Base-by-base conservation (phyloP, 441 rosid species). In the Arabidopsis hybrid region DNA sequence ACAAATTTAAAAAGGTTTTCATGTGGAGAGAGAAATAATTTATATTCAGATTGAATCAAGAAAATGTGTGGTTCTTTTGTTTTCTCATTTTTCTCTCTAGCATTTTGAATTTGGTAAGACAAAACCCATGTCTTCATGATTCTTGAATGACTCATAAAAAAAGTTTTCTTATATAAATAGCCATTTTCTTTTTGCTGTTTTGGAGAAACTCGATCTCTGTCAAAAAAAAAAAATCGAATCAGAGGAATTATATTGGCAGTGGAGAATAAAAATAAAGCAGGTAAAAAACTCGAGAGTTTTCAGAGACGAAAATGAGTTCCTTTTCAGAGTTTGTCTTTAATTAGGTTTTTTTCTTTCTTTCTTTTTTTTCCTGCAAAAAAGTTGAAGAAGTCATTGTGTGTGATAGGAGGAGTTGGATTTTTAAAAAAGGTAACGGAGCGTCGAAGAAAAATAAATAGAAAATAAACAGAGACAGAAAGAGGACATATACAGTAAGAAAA, bases 341-440 rank as follows among this genome's bases (percentile, higher is more conserved):
- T 29, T 62, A 62, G 47, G 0, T 45, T 61, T 43, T 16, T 62
- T 60, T 35, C 0, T 8, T n/a, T 57, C 26, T 29, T 29, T 29
- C 9, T 5, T 49, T 35, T 61, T 53, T 43, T n/a, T 34, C 39
- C 1, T 46, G 42, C 26, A 6, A 43, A 51, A 78, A 78, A 73
- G 74, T 64, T 80, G 45, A 59, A 60, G 47, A 42, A 40, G 66
- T 62, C 26, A 43, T 62, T 62, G 52, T 60, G 12, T 36, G 47
- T 43, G 26, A 12, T 13, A 61, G 18, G 38, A 40, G 17, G 50
- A 18, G 17, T 60, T 46, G 60, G 71, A 9, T 74, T 65, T 65
- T 72, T 67, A 12, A 43, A 26, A 58, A 62, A 62, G 38, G 74
- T 13, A 78, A 79, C 88, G 67, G 97, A 91, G 95, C 95, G 95